Base-by-base conservation (phyloP, 1,284 basidiomycete genomes). In the Coniophora puteana region DNA sequence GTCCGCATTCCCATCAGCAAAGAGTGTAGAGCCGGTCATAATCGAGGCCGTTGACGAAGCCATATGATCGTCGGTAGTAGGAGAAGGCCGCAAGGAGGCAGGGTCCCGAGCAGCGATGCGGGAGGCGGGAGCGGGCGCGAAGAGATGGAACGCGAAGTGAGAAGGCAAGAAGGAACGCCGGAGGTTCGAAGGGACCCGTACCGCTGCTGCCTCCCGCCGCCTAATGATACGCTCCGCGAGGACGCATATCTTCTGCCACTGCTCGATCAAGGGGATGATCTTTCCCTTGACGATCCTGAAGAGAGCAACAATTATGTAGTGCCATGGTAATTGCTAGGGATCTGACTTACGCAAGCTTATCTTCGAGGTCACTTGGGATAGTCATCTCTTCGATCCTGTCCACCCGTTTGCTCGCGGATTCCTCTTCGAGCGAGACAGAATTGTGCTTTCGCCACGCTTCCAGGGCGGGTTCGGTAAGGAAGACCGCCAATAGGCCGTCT, bases 321-420 rank as follows among this genome's bases (percentile, higher is more conserved):
- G 25, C n/a, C 16, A 35, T 16, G 18, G 43, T 18, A 34, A 27
- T 20, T 34, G 6, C 11, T 36, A 10, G 36, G 26, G 43, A 33
- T 38, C 38, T 21, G 30, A 48, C 82, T 36, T 66, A 91, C 82
- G 72, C 70, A 35, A 96, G 76, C 60, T 93, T 93, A 35, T 92
- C 85, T 48, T 94, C 91, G 6, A 96, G 71, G 62, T 96, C 92
- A 45, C 85, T 82, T 3, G 93, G 93, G 45, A 96, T 92, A 5
- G 80, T 73, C 87, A 93, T 93, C 63, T 95, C 91, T 60, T 95
- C 89, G 7, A 86, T 71, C 18, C 78, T 72, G 46, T 92, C 89
- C 4, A 96, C 74, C 12, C 83, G 78, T 54, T 91, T 91, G 46
- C 81, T 83, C 0, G 70, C 65, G 0, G 89, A 89, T 59, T 96